A percentile compares a stretch with the other conserved stretches of the same genome.
phyloP scores from a whole-genome alignment of 345 rosid species.

The Eucalyptus tenuipes region DNA sequence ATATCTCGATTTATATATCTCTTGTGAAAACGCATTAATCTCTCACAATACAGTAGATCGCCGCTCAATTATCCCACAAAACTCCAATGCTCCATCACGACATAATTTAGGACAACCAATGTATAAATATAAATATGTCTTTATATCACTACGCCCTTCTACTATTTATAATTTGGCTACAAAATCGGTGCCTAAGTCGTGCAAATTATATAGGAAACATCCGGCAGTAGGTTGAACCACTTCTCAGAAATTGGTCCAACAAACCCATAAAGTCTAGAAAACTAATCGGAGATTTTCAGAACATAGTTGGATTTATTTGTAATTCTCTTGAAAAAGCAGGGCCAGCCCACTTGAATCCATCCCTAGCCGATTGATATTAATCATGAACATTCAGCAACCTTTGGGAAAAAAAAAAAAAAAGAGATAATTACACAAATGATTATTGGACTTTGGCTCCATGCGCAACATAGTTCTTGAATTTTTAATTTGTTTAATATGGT shows the following conservation, averaged over 20 bases:
- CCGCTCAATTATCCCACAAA: background rate
- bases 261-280: background rate
- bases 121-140: background rate
- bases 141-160: background rate
- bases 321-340: background rate
- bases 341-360: background rate
- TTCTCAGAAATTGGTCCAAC: background rate
- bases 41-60: background rate
- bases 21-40: background rate
- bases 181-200: background rate
- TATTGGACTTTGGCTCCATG: too few species aligned
- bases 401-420: background rate
- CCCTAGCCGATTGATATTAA: background rate
- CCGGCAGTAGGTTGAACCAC: background rate
- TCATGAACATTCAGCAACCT: background rate
- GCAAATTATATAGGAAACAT: background rate
- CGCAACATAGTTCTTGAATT: too few species aligned
- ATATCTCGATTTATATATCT: background rate
- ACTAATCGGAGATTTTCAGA: background rate
- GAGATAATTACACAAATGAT: too few species aligned
- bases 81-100: background rate
- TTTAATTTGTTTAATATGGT: too few species aligned
- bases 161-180: background rate
- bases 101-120: background rate
- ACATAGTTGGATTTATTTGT: background rate